phyloP scores from a whole-genome alignment of 768 basidiomycete genomes.

The Mycena maculata region DNA sequence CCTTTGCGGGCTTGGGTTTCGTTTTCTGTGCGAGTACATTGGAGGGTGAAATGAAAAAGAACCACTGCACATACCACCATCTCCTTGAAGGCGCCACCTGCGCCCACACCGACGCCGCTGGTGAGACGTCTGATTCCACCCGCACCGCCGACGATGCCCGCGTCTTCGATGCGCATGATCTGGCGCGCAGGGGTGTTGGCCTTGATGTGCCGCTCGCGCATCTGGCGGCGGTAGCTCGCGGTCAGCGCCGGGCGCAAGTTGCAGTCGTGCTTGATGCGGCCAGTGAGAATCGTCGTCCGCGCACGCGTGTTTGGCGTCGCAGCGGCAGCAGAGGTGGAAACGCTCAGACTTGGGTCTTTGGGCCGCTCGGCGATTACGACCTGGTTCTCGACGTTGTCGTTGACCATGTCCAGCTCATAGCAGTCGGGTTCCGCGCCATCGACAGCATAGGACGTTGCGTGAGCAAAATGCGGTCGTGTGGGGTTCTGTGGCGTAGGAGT shows the following conservation, averaged over 20 bases:
- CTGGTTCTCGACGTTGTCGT: slow-evolving; percentile 86
- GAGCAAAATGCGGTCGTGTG: slow-evolving; percentile 54
- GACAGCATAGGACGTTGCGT: slow-evolving; percentile 45
- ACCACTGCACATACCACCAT: slow-evolving; percentile 67
- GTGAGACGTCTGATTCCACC: slow-evolving; percentile 84
- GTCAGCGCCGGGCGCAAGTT: slow-evolving; percentile 77
- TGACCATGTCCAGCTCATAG: slow-evolving; percentile 91
- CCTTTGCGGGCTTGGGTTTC: slow-evolving; percentile 75
- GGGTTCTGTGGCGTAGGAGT: slow-evolving; percentile 33
- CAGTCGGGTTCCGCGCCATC: slow-evolving; percentile 64
- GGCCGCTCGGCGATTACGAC: slow-evolving; percentile 86
- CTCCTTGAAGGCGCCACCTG: slow-evolving; percentile 67
- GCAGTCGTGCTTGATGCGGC: slow-evolving; percentile 85
- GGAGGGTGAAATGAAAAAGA: slow-evolving; percentile 15
- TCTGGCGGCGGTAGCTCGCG: slow-evolving; percentile 75
- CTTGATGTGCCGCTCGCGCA: slow-evolving; percentile 72
- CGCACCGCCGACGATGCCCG: slow-evolving; percentile 72
- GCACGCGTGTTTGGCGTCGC: slow-evolving; percentile 67
- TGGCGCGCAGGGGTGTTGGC: slow-evolving; percentile 76
- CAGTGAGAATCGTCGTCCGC: slow-evolving; percentile 82
- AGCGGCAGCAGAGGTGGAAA: slow-evolving; percentile 50
- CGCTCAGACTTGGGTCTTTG: slow-evolving; percentile 64
- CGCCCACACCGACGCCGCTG: slow-evolving; percentile 75
- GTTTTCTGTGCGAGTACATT: slow-evolving; percentile 58
- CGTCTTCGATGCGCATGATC: slow-evolving; percentile 81